Conservation (phyloP, 2,329 filamentous ascomycete species). For the Epichloe baconii region DNA sequence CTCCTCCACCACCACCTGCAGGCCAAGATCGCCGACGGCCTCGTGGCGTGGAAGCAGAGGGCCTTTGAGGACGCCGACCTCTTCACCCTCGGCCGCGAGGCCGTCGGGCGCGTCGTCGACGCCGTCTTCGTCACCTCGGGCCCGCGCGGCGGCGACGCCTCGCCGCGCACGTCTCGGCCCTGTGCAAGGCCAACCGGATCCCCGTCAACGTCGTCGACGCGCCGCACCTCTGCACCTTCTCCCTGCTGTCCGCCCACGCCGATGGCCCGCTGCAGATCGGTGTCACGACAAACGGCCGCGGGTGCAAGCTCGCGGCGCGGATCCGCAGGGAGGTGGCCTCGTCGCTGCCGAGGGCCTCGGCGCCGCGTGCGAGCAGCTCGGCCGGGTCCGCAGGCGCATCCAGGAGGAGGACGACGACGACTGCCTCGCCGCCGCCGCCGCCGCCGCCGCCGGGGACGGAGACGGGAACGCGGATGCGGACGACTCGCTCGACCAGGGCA, state of each 20-base stretch:
- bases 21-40: conserved; percentile 51
- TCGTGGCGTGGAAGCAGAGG: conserved; percentile 52
- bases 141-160: conserved; percentile 32
- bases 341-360: conserved; percentile 66
- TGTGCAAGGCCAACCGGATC: conserved; percentile 70
- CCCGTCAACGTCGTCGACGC: conserved; percentile 88
- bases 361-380: conserved; percentile 61
- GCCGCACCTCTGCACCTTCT: conserved; percentile 77
- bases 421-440: too few species aligned
- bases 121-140: conserved; percentile 73
- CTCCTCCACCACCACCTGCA: conserved; percentile 42
- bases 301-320: conserved; percentile 83
- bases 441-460: background rate
- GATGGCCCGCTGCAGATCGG: conserved; percentile 91
- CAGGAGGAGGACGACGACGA: conserved; percentile 52
- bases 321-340: conserved; percentile 81
- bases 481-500: conserved; percentile 60
- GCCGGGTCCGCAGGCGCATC: conserved; percentile 55
- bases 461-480: conserved; percentile 28
- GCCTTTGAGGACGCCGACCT: conserved; percentile 60
- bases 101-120: conserved; percentile 70
- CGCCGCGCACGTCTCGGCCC: conserved; percentile 52
- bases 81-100: conserved; percentile 62
- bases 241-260: conserved; percentile 73
- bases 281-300: conserved; percentile 87